Base-by-base conservation (phyloP, 352 stramenopile genomes). In the Globisporangium lucens region DNA sequence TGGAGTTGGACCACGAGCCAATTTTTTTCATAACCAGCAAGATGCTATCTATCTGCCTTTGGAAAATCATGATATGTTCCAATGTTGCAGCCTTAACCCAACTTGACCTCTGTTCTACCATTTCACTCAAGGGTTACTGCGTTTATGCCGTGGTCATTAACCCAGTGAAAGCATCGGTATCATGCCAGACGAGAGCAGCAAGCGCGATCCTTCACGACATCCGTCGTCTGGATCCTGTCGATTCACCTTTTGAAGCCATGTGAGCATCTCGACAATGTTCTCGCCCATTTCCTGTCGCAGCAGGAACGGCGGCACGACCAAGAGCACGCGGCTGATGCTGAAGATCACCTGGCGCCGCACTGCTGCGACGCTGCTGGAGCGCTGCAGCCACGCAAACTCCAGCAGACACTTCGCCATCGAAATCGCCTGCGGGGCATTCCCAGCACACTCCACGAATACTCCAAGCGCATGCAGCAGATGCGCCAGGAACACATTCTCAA, bases 261-360 rank as follows among this genome's bases (percentile, higher is more conserved):
- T 70, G 13, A 75, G 70, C 24, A 92, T 69, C 20, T 89, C 66
- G 8, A 74, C 61, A 8, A 91, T 56, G 24, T 71, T 66, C 2
- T 87, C 72, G 2, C 80, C 79, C 33, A 83, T 68, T 38, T 93
- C 83, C 52, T 89, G 83, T 0, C 73, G 71, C 60, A 92, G 49
- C 20, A 94, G 51, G 27, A 78, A 76, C 20, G 85, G 75, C 17
- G 85, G 76, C 22, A 82, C 77, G 3, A 90, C 80, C 2, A 94
- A 64, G 49, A 94, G 61, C 59, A 91, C 80, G 56, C 83, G 85
- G 66, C 85, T 92, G n/a, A 91, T 62, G 58, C 75, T 76, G 46
- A 87, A 94, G 22, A 92, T 56, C 35, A 94, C 85, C 61, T 94
- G 85, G 3, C 85, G 80, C 33, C 85, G 81, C 56, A 94, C 83